Evolutionary conservation across 176 grass and related monocot genomes (phyloP).

Genomic region (Oryza australiensis): DNA sequence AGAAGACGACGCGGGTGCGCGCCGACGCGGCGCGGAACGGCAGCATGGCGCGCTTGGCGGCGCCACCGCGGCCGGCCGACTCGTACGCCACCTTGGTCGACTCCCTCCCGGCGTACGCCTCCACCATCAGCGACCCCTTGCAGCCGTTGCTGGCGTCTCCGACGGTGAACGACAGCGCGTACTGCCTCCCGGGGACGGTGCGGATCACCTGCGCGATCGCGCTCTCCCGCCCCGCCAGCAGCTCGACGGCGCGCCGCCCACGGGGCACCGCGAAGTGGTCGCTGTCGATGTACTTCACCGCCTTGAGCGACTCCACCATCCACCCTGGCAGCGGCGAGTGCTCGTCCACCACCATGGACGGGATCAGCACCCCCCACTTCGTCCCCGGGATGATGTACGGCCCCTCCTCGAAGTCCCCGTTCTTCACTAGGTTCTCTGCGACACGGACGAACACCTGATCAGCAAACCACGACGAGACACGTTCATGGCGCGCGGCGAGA

Average conservation of each 20-base stretch:
- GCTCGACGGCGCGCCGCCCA: conserved; percentile 70
- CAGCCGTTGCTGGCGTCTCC: conserved; percentile 77
- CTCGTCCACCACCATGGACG: conserved; percentile 55
- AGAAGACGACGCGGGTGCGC: conserved; percentile 78
- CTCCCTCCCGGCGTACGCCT: conserved; percentile 69
- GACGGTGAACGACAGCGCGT: conserved; percentile 73
- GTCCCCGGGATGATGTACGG: conserved; percentile 86
- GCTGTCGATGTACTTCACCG: conserved; percentile 72
- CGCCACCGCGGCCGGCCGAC: conserved; percentile 64
- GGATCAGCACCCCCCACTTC: conserved; percentile 79
- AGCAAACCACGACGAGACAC: neutral
- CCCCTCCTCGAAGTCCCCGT: conserved; percentile 85
- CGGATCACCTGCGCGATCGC: conserved; percentile 76
- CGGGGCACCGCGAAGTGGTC: conserved; percentile 66
- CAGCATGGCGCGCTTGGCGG: conserved; percentile 51
- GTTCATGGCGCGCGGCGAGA: no score
- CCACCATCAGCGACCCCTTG: conserved; percentile 63
- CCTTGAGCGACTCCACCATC: conserved; percentile 96
- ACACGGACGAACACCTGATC: neutral
- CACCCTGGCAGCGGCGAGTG: conserved; percentile 83
- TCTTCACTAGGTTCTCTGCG: conserved; percentile 82
- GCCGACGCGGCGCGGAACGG: conserved; percentile 51
- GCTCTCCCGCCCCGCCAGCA: conserved; percentile 75
- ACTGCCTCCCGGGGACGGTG: conserved; percentile 56
- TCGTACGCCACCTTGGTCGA: conserved; percentile 60